Conservation (phyloP, 2,329 filamentous ascomycete species). For the Dactylellina parvicollis region DNA sequence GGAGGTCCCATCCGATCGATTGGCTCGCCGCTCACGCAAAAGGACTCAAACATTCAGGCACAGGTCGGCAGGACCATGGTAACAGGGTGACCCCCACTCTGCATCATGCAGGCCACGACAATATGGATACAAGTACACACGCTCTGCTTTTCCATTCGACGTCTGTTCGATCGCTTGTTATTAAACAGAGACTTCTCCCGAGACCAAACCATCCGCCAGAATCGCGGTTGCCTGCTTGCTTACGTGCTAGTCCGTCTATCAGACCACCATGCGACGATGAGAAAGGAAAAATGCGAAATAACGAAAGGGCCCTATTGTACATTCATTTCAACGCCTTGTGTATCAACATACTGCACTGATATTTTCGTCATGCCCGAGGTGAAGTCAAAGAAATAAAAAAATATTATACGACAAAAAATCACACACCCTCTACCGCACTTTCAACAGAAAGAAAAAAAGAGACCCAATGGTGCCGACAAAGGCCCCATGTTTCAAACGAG, state of each 20-base stretch:
- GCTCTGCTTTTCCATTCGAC: too few species aligned
- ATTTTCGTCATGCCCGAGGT: constrained; percentile 11
- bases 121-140: too few species aligned
- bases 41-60: not conserved
- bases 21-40: not conserved
- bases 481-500: not conserved
- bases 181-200: too few species aligned
- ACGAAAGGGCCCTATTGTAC: constrained; percentile 6
- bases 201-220: too few species aligned
- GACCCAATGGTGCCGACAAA: too few species aligned
- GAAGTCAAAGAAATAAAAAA: constrained; percentile 8
- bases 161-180: too few species aligned
- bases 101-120: too few species aligned
- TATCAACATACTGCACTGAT: constrained; percentile 22
- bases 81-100: too few species aligned
- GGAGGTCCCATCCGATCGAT: not conserved
- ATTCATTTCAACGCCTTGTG: constrained; percentile 21
- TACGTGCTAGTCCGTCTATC: too few species aligned
- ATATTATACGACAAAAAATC: constrained; percentile 6
- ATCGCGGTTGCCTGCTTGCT: too few species aligned
- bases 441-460: not conserved
- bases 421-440: not conserved
- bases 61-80: not conserved
- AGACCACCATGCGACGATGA: not conserved
- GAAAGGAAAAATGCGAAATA: not conserved